A percentile compares a stretch with the other conserved stretches of the same genome.
phyloP scores from a whole-genome alignment of 305 asterid species.

The Stenogyne calaminthoides region DNA sequence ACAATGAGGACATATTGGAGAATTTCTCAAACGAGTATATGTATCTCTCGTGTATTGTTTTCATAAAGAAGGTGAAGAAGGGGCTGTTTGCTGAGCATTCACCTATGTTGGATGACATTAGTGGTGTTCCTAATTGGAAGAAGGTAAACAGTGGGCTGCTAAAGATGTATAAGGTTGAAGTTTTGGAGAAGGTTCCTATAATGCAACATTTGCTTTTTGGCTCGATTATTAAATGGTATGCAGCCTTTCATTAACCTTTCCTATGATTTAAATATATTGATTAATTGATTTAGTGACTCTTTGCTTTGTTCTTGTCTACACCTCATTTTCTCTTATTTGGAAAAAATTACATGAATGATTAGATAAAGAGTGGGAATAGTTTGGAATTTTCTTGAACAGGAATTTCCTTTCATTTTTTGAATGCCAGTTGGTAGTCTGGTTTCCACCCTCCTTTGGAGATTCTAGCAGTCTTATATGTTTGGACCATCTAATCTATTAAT shows the following conservation, averaged over 20 bases:
- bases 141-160: constrained; percentile 89
- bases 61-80: constrained; percentile 85
- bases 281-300: constrained; percentile 1
- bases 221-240: constrained; percentile 83
- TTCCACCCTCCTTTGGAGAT: too few relatives aligned
- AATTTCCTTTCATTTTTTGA: background rate
- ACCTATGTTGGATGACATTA: constrained; percentile 92
- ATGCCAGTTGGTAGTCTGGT: too few relatives aligned
- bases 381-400: background rate
- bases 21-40: constrained; percentile 75
- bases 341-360: background rate
- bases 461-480: too few relatives aligned
- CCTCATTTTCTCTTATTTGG: background rate
- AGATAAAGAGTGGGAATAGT: background rate
- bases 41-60: constrained; percentile 74
- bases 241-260: constrained; percentile 20
- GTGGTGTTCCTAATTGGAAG: constrained; percentile 86
- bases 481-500: too few relatives aligned
- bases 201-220: constrained; percentile 96
- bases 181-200: constrained; percentile 88
- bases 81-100: constrained; percentile 93
- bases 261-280: background rate
- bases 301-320: constrained; percentile 5
- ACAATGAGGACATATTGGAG: constrained; percentile 82
- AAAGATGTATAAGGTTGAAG: constrained; percentile 90